phyloP scores from a whole-genome alignment of 164 flowering plant species.

The Piper longum region DNA sequence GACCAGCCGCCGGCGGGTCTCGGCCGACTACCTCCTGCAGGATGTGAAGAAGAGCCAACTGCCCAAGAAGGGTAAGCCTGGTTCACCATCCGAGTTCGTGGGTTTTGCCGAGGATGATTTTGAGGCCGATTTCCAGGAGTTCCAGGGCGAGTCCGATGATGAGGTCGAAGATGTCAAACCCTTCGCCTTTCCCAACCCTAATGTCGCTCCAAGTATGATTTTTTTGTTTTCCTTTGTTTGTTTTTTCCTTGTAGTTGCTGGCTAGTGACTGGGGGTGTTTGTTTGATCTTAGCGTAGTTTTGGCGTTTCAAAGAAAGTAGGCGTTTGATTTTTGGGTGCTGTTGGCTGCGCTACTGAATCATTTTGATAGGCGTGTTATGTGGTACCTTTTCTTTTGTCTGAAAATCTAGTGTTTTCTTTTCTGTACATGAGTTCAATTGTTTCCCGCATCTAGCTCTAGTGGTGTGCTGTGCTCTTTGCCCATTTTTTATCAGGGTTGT shows the following conservation, averaged over 20 bases:
- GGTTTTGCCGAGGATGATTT: slow-evolving; percentile 40
- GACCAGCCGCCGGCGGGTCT: slow-evolving; percentile 24
- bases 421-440: too few species aligned
- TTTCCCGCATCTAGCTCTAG: too few species aligned
- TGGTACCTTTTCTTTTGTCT: too few species aligned
- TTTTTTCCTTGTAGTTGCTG: not conserved
- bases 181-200: slow-evolving; percentile 25
- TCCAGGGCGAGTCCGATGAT: slow-evolving; percentile 49
- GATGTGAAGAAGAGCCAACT: slow-evolving; percentile 19
- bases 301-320: too few species aligned
- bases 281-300: not conserved
- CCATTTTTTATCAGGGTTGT: too few species aligned
- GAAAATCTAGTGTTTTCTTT: too few species aligned
- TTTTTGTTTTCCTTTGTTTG: too few species aligned
- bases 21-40: slow-evolving; percentile 46
- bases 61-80: slow-evolving; percentile 18
- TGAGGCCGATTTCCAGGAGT: slow-evolving; percentile 78
- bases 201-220: slow-evolving; percentile 8
- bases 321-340: too few species aligned
- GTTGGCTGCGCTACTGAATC: too few species aligned
- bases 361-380: too few species aligned
- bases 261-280: not conserved
- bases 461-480: too few species aligned
- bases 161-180: slow-evolving; percentile 23
- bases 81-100: slow-evolving; percentile 3